Conservation (phyloP, 176 grass and related monocot species). For the Puya raimondii region DNA sequence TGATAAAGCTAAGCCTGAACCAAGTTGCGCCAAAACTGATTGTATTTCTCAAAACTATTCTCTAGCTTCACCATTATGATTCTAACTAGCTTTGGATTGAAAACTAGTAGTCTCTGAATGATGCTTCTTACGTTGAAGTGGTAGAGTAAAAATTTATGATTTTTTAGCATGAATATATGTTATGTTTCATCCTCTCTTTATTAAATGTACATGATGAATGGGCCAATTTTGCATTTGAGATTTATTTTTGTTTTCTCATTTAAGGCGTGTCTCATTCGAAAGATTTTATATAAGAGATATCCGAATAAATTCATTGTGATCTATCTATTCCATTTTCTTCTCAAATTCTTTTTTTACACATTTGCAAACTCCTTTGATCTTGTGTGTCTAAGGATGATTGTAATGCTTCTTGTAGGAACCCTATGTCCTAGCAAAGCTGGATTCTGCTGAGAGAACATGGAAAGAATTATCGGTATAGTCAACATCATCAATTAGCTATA, state of each 20-base stretch:
- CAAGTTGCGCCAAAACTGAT: no score
- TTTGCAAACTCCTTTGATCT: not conserved
- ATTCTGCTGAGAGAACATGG: slow-evolving; percentile 80
- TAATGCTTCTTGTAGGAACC: slow-evolving; percentile 48
- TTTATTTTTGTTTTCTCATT: not conserved
- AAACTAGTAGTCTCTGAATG: no score
- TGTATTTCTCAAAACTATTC: no score
- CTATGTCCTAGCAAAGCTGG: slow-evolving; percentile 73
- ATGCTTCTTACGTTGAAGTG: no score
- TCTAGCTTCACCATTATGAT: no score
- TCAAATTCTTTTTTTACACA: not conserved
- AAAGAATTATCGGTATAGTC: slow-evolving; percentile 83
- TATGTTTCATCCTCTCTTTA: no score
- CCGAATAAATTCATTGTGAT: not conserved
- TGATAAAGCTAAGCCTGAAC: no score
- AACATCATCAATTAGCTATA: slow-evolving; percentile 9
- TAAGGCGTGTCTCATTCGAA: not conserved
- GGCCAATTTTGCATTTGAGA: not conserved
- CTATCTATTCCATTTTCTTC: slow-evolving; percentile 3
- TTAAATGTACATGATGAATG: not conserved
- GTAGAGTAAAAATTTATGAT: no score
- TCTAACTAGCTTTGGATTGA: no score
- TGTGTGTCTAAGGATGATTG: not conserved
- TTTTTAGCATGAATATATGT: no score
- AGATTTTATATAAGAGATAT: not conserved